Conservation (phyloP, 1,139 yeast species). For the Pichia norvegensis region DNA sequence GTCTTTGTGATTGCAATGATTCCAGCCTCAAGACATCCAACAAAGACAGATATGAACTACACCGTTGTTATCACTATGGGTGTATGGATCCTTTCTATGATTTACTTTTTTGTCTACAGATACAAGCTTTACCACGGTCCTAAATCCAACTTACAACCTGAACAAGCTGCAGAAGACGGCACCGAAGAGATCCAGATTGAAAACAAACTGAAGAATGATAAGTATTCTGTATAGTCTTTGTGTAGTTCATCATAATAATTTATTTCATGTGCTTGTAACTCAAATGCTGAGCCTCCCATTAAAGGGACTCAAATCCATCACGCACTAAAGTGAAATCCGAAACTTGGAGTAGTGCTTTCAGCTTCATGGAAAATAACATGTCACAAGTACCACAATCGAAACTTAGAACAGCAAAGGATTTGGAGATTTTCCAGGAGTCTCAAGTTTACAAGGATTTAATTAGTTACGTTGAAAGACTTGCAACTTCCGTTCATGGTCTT, state of each 20-base stretch:
- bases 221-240: conserved; percentile 8
- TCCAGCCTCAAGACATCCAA: conserved; percentile 32
- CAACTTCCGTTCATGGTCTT: conserved; percentile 59
- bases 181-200: conserved; percentile 18
- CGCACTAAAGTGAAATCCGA: too few relatives aligned
- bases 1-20: conserved; percentile 36
- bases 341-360: too few relatives aligned
- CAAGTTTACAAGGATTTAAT: conserved; percentile 43
- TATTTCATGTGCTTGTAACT: neutral
- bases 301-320: too few relatives aligned
- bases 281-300: neutral
- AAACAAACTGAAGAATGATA: neutral
- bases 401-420: conserved; percentile 52
- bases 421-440: conserved; percentile 55
- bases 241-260: neutral
- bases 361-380: neutral
- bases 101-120: conserved; percentile 41
- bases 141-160: conserved; percentile 30
- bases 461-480: conserved; percentile 50
- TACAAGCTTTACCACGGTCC: conserved; percentile 45
- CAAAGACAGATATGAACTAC: conserved; percentile 46
- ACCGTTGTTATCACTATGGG: conserved; percentile 50
- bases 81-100: conserved; percentile 38
- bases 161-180: conserved; percentile 12
- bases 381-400: conserved; percentile 40